phyloP scores from a whole-genome alignment of 352 stramenopile species.

The Phytophthora chlamydospora region DNA sequence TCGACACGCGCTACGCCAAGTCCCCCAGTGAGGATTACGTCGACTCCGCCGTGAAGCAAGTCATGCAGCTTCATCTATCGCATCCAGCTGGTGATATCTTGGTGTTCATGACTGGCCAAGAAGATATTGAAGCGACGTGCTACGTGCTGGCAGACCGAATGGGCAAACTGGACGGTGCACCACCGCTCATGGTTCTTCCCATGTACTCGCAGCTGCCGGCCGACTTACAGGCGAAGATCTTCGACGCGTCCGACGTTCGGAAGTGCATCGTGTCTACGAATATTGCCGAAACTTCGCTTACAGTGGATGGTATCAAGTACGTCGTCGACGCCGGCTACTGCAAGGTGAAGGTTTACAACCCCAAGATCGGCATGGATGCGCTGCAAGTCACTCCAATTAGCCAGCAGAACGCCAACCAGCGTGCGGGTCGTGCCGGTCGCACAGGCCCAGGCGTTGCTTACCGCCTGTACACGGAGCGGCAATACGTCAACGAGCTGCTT shows the following conservation, averaged over 20 bases:
- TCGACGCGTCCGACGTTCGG: conserved; percentile 93
- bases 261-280: conserved; percentile 99
- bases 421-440: conserved; percentile 93
- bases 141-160: conserved; percentile 96
- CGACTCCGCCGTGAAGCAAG: conserved; percentile 97
- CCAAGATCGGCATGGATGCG: conserved; percentile 99
- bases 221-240: conserved; percentile 98
- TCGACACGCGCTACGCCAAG: conserved; percentile 92
- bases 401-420: conserved; percentile 98
- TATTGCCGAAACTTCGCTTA: conserved; percentile 97
- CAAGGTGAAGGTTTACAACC: conserved; percentile 99
- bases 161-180: conserved; percentile 91
- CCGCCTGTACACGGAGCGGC: conserved; percentile 96
- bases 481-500: conserved; percentile 98
- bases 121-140: conserved; percentile 98
- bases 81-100: conserved; percentile 97
- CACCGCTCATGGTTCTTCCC: conserved; percentile 97
- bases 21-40: conserved; percentile 97
- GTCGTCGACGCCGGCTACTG: conserved; percentile 98
- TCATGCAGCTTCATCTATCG: conserved; percentile 98
- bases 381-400: conserved; percentile 96
- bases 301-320: conserved; percentile 97
- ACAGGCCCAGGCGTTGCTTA: conserved; percentile 94
- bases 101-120: conserved; percentile 99
- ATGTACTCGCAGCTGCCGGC: conserved; percentile 99